Conservation (phyloP, 257 asterid species). For the Coffea eugenioides region DNA sequence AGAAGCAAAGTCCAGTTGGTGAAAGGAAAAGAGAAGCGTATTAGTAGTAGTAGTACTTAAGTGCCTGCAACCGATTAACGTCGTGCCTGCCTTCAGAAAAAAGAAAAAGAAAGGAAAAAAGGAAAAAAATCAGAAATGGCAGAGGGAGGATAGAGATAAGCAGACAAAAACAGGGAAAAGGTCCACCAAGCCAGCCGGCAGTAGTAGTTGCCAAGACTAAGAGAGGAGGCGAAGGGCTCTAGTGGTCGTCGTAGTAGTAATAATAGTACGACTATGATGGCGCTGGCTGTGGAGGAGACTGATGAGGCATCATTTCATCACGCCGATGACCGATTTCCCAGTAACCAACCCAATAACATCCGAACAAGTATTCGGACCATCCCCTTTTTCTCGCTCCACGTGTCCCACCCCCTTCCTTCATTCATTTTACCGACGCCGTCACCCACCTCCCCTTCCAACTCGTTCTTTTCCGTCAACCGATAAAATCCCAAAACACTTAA, state of each 20-base stretch:
- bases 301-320: neutral
- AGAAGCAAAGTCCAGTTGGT: no score
- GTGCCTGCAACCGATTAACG: no score
- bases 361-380: constrained; percentile 14
- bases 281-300: neutral
- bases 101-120: no score
- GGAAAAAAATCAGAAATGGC: no score
- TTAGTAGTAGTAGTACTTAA: no score
- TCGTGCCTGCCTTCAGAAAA: no score
- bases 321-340: constrained; percentile 24
- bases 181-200: constrained; percentile 10
- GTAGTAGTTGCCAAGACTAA: neutral
- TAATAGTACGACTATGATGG: no score
- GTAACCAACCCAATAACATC: constrained; percentile 13
- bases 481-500: neutral
- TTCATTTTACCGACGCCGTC: constrained; percentile 28
- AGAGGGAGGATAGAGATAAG: no score
- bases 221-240: neutral
- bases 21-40: no score
- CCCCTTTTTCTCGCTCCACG: constrained; percentile 17
- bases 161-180: constrained; percentile 5
- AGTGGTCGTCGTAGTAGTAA: no score
- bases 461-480: constrained; percentile 35
- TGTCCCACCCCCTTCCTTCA: constrained; percentile 13
- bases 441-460: constrained; percentile 2